Evolutionary conservation across 2,329 filamentous ascomycete genomes (phyloP).

Genomic region (Cladosporium sp.): DNA sequence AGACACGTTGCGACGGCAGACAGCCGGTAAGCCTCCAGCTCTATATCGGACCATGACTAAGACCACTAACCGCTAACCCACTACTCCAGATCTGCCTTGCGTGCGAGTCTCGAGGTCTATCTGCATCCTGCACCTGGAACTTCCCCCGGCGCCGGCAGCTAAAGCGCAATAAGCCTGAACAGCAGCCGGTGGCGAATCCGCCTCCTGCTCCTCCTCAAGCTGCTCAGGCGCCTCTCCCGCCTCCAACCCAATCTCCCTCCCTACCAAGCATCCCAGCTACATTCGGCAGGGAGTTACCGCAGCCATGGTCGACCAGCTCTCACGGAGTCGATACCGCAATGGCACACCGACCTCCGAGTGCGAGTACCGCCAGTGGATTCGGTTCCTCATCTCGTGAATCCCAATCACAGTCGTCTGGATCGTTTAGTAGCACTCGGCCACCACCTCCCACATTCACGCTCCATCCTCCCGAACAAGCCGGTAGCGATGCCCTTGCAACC

Average conservation of each 20-base stretch:
- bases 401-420: constrained; percentile 5
- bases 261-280: constrained; percentile 11
- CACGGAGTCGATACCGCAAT: constrained; percentile 3
- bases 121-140: constrained; percentile 12
- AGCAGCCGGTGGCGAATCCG: constrained; percentile 9
- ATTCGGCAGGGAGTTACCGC: constrained; percentile 10
- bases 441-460: constrained; percentile 7
- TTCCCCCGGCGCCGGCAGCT: constrained; percentile 7
- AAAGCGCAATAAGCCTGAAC: constrained; percentile 1
- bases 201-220: too few species aligned
- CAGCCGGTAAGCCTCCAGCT: constrained; percentile 21
- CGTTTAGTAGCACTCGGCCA: constrained; percentile 5
- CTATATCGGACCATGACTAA: constrained; percentile 10
- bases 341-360: constrained; percentile 8
- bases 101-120: constrained; percentile 10
- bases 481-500: constrained; percentile 3
- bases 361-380: too few species aligned
- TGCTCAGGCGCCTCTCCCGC: not conserved
- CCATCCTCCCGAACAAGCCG: constrained; percentile 3
- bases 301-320: constrained; percentile 7
- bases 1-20: constrained; percentile 24
- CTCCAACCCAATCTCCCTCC: too few species aligned
- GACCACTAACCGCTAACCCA: constrained; percentile 8
- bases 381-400: not conserved
- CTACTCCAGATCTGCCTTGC: constrained; percentile 8